Evolutionary conservation across 2,329 filamentous ascomycete genomes (phyloP).

Genomic region (Ampelomyces quisqualis): DNA sequence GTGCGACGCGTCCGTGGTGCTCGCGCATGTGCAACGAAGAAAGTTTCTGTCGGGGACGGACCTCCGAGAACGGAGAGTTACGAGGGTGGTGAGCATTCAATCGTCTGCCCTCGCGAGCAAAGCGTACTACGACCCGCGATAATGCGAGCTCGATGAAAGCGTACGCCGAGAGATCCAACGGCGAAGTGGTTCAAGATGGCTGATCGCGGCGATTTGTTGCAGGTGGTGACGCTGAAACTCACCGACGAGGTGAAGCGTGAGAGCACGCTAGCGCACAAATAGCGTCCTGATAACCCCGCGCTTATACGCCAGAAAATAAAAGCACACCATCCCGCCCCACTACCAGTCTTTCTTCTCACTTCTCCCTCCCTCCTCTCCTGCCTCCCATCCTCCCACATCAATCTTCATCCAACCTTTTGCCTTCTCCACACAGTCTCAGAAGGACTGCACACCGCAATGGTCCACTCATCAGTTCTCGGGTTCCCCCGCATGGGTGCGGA

Average conservation of each 20-base stretch:
- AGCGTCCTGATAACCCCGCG: conserved; percentile 18
- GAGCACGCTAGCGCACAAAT: not conserved
- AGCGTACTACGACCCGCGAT: too few relatives aligned
- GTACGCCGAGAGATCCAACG: too few relatives aligned
- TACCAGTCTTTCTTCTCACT: conserved; percentile 12
- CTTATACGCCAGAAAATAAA: conserved; percentile 32
- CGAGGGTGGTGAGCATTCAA: too few relatives aligned
- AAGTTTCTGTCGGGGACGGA: conserved; percentile 1
- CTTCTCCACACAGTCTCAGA: conserved; percentile 9
- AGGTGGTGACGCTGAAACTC: not conserved
- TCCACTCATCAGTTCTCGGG: conserved; percentile 76
- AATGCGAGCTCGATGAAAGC: too few relatives aligned
- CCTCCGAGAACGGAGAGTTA: conserved; percentile 2
- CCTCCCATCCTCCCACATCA: conserved; percentile 5
- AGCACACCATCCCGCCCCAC: conserved; percentile 39
- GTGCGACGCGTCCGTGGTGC: not conserved
- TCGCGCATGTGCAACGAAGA: not conserved
- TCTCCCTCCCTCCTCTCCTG: conserved; percentile 15
- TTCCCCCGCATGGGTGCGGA: conserved; percentile 98
- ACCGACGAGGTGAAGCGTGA: not conserved
- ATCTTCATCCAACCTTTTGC: conserved; percentile 6
- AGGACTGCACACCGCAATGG: conserved; percentile 43
- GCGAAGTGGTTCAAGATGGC: too few relatives aligned
- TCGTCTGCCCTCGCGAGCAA: too few relatives aligned
- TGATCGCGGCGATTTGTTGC: not conserved